phyloP scores from a whole-genome alignment of 768 basidiomycete genomes.

The Mycena sanguinolenta region DNA sequence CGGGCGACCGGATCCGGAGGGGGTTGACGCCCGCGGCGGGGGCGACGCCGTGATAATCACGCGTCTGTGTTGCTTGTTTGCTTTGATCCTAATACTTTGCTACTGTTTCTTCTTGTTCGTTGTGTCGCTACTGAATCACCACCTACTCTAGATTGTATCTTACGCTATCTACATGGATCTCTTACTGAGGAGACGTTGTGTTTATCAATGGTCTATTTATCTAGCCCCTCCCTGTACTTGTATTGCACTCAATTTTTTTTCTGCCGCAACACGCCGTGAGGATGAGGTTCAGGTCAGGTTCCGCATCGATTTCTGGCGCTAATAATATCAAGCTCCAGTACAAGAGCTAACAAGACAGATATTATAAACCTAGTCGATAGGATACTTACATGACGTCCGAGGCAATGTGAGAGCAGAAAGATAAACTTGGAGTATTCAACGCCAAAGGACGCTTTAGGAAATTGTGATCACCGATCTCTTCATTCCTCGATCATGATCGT shows the following conservation, averaged over 20 bases:
- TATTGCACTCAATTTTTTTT: conserved; percentile 24
- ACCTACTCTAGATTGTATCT: conserved; percentile 52
- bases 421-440: no score
- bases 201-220: conserved; percentile 39
- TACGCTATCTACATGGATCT: conserved; percentile 51
- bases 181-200: conserved; percentile 35
- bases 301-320: no score
- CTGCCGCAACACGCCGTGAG: neutral
- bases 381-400: no score
- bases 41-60: neutral
- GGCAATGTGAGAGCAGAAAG: no score
- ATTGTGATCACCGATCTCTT: no score
- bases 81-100: neutral
- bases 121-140: conserved; percentile 17
- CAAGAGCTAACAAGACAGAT: no score
- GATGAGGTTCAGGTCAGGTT: no score
- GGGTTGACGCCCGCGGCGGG: conserved; percentile 41
- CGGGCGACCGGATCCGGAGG: conserved; percentile 60
- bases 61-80: conserved; percentile 6
- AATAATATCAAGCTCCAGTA: no score
- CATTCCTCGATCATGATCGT: no score
- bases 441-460: no score
- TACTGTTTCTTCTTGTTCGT: conserved; percentile 2
- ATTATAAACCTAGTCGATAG: no score
- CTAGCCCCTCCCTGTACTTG: conserved; percentile 34